Percentiles rank a stretch among this genome's conserved stretches.
Conservation (phyloP, 768 basidiomycete species). For the Lyophyllum shimeji region DNA sequence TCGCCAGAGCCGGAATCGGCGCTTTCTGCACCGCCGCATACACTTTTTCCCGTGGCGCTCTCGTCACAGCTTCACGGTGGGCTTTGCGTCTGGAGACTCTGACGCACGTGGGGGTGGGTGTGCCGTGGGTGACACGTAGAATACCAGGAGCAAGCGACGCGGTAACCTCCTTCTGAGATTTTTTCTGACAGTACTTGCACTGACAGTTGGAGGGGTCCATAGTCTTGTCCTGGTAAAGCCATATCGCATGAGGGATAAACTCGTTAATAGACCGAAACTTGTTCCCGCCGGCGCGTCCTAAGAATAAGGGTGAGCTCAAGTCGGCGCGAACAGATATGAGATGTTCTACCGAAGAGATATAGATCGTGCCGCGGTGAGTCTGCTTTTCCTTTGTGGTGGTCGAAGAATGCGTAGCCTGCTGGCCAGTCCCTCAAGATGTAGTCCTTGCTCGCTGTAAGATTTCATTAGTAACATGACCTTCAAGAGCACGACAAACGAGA, state of each 20-base stretch:
- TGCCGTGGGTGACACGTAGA: slow-evolving; percentile 25
- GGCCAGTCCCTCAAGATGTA: slow-evolving; percentile 72
- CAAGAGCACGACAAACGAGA: slow-evolving; percentile 2
- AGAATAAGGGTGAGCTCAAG: slow-evolving; percentile 12
- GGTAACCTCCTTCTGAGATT: slow-evolving; percentile 69
- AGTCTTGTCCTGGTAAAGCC: slow-evolving; percentile 62
- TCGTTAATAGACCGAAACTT: slow-evolving; percentile 63
- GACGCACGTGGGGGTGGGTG: slow-evolving; percentile 24
- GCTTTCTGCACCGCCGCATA: slow-evolving; percentile 44
- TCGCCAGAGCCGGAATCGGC: slow-evolving; percentile 26
- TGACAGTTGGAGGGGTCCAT: slow-evolving; percentile 51
- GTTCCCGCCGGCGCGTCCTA: slow-evolving; percentile 42
- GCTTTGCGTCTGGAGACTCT: slow-evolving; percentile 21
- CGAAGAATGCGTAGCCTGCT: slow-evolving; percentile 64
- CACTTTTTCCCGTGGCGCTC: slow-evolving; percentile 28
- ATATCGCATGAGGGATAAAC: slow-evolving; percentile 81
- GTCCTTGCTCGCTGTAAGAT: slow-evolving; percentile 41
- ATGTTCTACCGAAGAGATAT: slow-evolving; percentile 66
- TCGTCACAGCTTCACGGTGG: slow-evolving; percentile 21
- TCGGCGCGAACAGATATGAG: not conserved
- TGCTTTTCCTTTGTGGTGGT: slow-evolving; percentile 69
- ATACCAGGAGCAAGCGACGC: slow-evolving; percentile 45
- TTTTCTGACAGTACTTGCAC: slow-evolving; percentile 79
- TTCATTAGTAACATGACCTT: slow-evolving; percentile 4
- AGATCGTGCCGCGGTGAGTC: slow-evolving; percentile 64